A percentile compares a stretch with the other conserved stretches of the same genome.
phyloP scores from a whole-genome alignment of 2,329 filamentous ascomycete genomes.

The Plenodomus tracheiphilus region DNA sequence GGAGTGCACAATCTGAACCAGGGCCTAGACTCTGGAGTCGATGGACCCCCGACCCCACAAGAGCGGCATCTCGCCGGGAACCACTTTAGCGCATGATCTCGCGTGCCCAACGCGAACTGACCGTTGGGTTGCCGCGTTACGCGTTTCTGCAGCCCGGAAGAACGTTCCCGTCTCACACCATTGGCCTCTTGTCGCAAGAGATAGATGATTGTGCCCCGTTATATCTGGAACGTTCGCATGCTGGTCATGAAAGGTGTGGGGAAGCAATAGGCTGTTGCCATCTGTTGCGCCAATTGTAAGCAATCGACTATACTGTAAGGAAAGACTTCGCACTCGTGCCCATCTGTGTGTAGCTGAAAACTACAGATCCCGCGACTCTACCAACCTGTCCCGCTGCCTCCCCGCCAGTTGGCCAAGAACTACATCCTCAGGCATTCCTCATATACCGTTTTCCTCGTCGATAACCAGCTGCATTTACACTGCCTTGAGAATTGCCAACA shows the following conservation, averaged over 20 bases:
- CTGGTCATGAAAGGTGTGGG: not conserved
- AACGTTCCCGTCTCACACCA: not conserved
- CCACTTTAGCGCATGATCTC: slow-evolving; percentile 13
- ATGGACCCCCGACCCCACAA: not conserved
- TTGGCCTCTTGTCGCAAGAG: too few species aligned
- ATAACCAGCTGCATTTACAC: not conserved
- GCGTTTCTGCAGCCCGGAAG: not conserved
- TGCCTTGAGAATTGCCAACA: too few species aligned
- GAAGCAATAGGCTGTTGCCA: too few species aligned
- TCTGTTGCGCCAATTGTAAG: not conserved
- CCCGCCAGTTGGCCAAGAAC: too few species aligned
- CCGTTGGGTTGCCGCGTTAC: slow-evolving; percentile 1
- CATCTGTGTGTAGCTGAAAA: too few species aligned
- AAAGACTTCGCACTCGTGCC: not conserved
- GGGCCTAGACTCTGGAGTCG: too few species aligned
- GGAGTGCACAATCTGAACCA: too few species aligned
- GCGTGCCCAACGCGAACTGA: slow-evolving; percentile 10
- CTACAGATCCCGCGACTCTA: too few species aligned
- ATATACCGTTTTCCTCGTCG: too few species aligned
- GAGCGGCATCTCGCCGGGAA: slow-evolving; percentile 1
- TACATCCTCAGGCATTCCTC: too few species aligned
- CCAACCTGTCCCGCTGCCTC: too few species aligned
- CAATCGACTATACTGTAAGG: not conserved
- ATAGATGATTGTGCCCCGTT: too few species aligned
- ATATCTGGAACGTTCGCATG: not conserved